Evolutionary conservation across 768 basidiomycete genomes (phyloP), one percentile per base, ranked within the genome.

Genomic region (Psilocybe subaeruginosa): DNA sequence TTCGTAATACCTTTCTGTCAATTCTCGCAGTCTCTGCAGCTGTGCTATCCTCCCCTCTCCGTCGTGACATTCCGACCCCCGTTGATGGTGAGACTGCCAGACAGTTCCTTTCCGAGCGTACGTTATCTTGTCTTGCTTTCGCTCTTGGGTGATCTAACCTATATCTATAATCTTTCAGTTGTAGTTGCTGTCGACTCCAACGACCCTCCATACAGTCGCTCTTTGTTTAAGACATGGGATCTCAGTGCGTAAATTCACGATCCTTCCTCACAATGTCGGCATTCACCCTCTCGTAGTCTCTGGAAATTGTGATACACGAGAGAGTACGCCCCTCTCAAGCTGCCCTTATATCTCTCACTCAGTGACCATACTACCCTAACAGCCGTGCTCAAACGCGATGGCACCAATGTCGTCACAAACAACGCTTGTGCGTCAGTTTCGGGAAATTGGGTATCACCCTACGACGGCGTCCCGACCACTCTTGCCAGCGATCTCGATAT

Each of bases 221-320:
- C 70, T 59, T 60, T 73, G 56, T 84, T 83, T 74, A 77, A 78
- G 66, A 78, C 75, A 7, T 83, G 83, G 82, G 76, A 80, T 59
- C 79, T 67, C 56, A 79, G 81, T 82, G 19, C 27, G 78, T 74
- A 39, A 43, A 59, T 29, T 17, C 3, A 27, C 33, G 30, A 48
- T 16, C 14, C 41, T 19, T 27, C 17, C 51, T 48, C 9, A 47
- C 11, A 59, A 5, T 8, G n/a, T 45, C 3, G 19, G 31, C 43
- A 6, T 58, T 61, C 11, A 56, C 14, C 46, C 47, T 8, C 31
- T 12, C 4, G 41, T n/a, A 82, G 81, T 84, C 57, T 78, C 77
- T 3, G 82, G 82, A 11, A 79, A 70, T 8, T 85, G 83, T 66
- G 75, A 84, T 64, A 82, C 82, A 2, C 70, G 82, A 49, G 81